Evolutionary conservation across 148 eudicot genomes (phyloP), one percentile per base, ranked within the genome.

Genomic region (Tetragonia tetragonoides): DNA sequence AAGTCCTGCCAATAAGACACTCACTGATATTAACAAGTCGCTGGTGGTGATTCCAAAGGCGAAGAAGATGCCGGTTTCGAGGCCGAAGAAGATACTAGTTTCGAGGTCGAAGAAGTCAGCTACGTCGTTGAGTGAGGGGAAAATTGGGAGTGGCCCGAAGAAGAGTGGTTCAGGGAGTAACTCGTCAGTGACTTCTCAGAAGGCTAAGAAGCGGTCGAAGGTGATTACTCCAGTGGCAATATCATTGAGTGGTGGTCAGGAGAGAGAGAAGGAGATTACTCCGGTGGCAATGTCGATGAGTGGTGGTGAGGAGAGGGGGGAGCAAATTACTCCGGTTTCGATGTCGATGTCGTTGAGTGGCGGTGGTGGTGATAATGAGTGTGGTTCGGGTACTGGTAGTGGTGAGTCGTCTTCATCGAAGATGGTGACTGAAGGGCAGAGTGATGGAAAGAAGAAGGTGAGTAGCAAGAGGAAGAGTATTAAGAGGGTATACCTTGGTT

Each of bases 11-110:
- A 10, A 23, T 28, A 28, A 28, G 34, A 28, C 34, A 28, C 34
- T 28, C 34, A 28, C 34, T 28, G 34, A 28, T 28, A 28, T 28
- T 1, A 28, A 28, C 34, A 28, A 28, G 34, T 28, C 34, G 34
- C 34, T 28, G 34, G 34, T 28, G 34, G 34, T 28, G 62, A 23
- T 88, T 87, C 77, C 65, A 49, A 28, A 85, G 86, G 91, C 80
- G 78, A 60, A 39, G 51, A 51, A 63, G 72, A 78, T 28, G 34
- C 34, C 34, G 18, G 0, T 10, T 21, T 6, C 11, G 39, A 70
- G 69, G 24, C 56, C 47, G 18, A 53, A 53, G 15, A 16, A 11
- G 15, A 53, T 11, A 2, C 15, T 7, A 7, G 1, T 10, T 21
- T 6, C 11, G 39, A 70, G 69, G 24, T 42, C 47, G 18, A 53